Evolutionary conservation across 345 rosid species (phyloP).

Genomic region (Triadica sebifera): DNA sequence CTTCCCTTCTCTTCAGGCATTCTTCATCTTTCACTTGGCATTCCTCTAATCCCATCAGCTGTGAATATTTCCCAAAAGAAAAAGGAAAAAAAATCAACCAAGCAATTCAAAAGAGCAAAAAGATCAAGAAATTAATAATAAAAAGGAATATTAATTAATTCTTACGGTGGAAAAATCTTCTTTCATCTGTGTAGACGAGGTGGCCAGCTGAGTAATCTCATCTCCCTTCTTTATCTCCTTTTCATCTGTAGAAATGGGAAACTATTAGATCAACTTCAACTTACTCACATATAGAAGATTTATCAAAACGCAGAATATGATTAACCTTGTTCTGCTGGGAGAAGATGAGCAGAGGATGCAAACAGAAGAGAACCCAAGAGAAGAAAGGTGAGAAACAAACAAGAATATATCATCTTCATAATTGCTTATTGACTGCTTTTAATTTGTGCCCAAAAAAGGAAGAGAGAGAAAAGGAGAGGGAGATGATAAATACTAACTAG

Average conservation of each 20-base stretch:
- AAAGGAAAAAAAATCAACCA: not conserved
- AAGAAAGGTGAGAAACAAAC: not conserved
- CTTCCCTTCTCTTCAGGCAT: conserved; percentile 61
- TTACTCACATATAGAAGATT: too few relatives aligned
- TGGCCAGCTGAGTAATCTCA: conserved; percentile 1
- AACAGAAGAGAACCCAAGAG: conserved; percentile 21
- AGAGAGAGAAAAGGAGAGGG: not conserved
- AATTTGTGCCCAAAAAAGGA: not conserved
- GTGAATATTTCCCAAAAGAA: not conserved
- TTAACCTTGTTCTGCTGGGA: conserved; percentile 26
- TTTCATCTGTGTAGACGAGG: not conserved
- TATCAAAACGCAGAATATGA: too few relatives aligned
- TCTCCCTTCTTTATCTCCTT: not conserved
- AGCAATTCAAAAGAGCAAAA: not conserved
- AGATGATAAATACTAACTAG: not conserved
- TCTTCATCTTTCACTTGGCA: conserved; percentile 54
- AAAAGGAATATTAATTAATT: not conserved
- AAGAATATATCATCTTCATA: conserved; percentile 19
- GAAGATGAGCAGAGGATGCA: conserved; percentile 29
- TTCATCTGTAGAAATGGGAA: conserved; percentile 15
- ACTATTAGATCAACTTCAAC: not conserved
- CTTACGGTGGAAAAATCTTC: conserved; percentile 33
- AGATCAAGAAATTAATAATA: too few relatives aligned
- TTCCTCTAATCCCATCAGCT: conserved; percentile 56
- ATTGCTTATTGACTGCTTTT: not conserved